Evolutionary conservation across 225 moss, liverwort and hornwort genomes (phyloP), one percentile per base, ranked within the genome.

Genomic region (Ulota crispa): DNA sequence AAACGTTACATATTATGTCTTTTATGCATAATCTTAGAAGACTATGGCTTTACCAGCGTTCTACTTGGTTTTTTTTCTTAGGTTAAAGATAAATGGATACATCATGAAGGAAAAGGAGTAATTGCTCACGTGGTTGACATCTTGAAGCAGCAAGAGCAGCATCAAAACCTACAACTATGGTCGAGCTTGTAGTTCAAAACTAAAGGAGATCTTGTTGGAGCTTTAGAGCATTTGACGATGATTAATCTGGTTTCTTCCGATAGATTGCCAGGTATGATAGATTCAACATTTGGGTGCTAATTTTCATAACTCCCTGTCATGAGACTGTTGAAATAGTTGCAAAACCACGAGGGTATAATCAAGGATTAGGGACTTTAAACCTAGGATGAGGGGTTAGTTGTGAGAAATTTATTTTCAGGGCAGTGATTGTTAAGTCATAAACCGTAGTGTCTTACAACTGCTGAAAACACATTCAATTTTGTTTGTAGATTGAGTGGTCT

Each of bases 21-120:
- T 50, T 15, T 27, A 21, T 34, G 3, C 31, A 6, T 37, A 55
- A 18, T 37, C 47, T 47, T 23, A 39, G 57, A 52, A 50, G 45
- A 79, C 41, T 19, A 31, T 32, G 39, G n/a, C 23, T 56, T 55
- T n/a, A 64, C 19, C 10, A 28, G 6, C 34, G 7, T 57, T 26
- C 41, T 26, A 83, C 56, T 71, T 77, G 41, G 52, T 54, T 65
- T 75, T 19, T 45, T 59, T 41, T 70, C 43, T 71, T 86, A 97
- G 97, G 97, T 97, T 36, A 91, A 90, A 68, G 82, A 88, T 32
- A 86, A 85, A 63, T 91, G 90, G 91, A 67, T 94, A 28, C 89
- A 93, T 75, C 87, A 83, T 54, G 94, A 94, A 73, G 96, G 96
- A 24, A 89, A 83, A 16, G 93, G 92, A 37, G 98, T 95, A 19